These are phyloP conservation scores for Bryum argenteum DNA, from an alignment of 225 moss, liverwort and hornwort genomes.

Conservation along the genomic window DNA sequence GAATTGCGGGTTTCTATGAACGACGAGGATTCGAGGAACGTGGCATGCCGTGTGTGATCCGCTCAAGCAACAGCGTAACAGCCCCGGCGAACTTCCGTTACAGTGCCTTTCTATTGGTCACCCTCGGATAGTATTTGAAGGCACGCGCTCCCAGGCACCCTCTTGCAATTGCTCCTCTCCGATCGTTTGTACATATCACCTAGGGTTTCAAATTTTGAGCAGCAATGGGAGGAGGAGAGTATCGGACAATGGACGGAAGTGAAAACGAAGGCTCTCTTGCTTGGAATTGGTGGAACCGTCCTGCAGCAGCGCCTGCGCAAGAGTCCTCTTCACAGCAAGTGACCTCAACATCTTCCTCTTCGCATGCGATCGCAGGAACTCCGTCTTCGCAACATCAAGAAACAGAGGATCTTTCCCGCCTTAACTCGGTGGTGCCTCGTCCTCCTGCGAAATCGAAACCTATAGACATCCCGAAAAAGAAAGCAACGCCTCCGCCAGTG, in stretches of 20 bases:
- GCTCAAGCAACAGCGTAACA: slow-evolving; percentile 38
- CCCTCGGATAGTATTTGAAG: slow-evolving; percentile 17
- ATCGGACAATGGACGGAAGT: background rate
- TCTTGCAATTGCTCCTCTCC: background rate
- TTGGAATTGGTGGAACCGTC: slow-evolving; percentile 13
- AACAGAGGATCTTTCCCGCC: slow-evolving; percentile 25
- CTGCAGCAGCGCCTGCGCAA: background rate
- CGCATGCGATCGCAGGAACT: slow-evolving; percentile 10
- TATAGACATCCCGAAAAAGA: slow-evolving; percentile 30
- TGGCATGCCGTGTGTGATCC: slow-evolving; percentile 32
- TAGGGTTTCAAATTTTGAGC: slow-evolving; percentile 6
- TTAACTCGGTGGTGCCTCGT: slow-evolving; percentile 30
- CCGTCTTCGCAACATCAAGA: slow-evolving; percentile 5
- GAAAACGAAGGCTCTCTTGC: background rate
- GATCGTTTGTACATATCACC: slow-evolving; percentile 22
- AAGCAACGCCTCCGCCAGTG: slow-evolving; percentile 26
- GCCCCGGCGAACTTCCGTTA: slow-evolving; percentile 15
- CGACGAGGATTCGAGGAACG: slow-evolving; percentile 34
- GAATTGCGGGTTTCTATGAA: background rate
- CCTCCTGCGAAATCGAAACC: slow-evolving; percentile 25
- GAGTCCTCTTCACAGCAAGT: background rate
- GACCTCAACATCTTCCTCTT: background rate
- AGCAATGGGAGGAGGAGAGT: slow-evolving; percentile 27
- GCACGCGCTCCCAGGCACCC: slow-evolving; percentile 23
- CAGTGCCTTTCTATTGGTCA: slow-evolving; percentile 4